Percentiles rank a stretch among this genome's conserved stretches.
Conservation (phyloP, 1,139 yeast species). For the Sugiyamaella grinbergsii region DNA sequence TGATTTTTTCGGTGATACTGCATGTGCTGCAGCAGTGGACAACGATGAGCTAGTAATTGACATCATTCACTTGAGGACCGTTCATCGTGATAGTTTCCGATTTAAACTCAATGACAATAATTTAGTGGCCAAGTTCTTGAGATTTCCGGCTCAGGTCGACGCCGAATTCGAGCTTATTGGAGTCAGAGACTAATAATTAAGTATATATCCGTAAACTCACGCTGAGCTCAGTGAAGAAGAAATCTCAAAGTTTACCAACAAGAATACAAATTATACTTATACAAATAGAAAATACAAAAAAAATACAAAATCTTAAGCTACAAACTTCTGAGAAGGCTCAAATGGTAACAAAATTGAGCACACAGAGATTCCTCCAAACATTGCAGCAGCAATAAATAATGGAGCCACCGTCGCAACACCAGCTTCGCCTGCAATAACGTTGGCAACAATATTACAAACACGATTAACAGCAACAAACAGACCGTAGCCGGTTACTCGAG, state of each 20-base stretch:
- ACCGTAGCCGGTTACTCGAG: slow-evolving; percentile 59
- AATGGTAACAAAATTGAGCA: slow-evolving; percentile 50
- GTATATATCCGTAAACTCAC: too few relatives aligned
- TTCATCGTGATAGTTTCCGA: slow-evolving; percentile 7
- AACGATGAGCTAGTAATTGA: slow-evolving; percentile 11
- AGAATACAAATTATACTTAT: neutral
- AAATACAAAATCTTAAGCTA: slow-evolving; percentile 16
- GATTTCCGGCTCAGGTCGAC: slow-evolving; percentile 4
- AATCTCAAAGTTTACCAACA: neutral
- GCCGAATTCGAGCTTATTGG: slow-evolving; percentile 10
- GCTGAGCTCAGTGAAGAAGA: neutral
- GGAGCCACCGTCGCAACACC: slow-evolving; percentile 50
- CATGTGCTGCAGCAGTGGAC: slow-evolving; percentile 14
- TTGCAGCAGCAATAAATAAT: slow-evolving; percentile 59
- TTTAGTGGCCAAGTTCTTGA: slow-evolving; percentile 9
- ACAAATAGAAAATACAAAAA: slow-evolving; percentile 4
- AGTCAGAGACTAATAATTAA: neutral
- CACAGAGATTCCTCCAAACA: slow-evolving; percentile 49
- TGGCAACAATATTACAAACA: slow-evolving; percentile 52
- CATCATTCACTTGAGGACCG: slow-evolving; percentile 12
- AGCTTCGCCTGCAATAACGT: slow-evolving; percentile 53
- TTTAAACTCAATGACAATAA: slow-evolving; percentile 6
- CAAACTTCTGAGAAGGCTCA: slow-evolving; percentile 44
- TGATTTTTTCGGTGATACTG: slow-evolving; percentile 16
- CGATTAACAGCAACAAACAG: slow-evolving; percentile 51